Evolutionary conservation across 2,329 filamentous ascomycete species (phyloP).

Genomic region (Tricladium varicosporioides): DNA sequence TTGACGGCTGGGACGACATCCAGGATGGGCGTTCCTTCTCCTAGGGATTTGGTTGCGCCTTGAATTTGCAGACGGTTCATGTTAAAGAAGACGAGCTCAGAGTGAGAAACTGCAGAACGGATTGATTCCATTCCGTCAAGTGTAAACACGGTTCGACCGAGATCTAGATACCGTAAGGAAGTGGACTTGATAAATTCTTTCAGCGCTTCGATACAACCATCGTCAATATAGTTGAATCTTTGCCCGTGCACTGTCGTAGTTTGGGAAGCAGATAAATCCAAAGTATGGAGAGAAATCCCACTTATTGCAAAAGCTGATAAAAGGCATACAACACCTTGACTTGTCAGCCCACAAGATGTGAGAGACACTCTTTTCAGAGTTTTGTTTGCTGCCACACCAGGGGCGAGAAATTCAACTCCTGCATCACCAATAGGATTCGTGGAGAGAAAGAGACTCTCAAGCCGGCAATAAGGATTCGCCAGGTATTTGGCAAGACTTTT

Average conservation of each 20-base stretch:
- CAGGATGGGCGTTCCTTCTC: neutral
- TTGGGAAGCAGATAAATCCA: conserved; percentile 14
- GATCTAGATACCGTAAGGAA: conserved; percentile 11
- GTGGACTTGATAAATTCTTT: conserved; percentile 6
- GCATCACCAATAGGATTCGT: conserved; percentile 17
- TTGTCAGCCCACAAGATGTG: conserved; percentile 13
- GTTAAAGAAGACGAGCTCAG: conserved; percentile 11
- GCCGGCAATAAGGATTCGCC: conserved; percentile 12
- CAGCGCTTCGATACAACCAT: conserved; percentile 8
- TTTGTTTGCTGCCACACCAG: conserved; percentile 13
- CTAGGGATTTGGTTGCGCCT: neutral
- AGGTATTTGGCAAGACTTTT: conserved; percentile 16
- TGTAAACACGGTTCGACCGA: conserved; percentile 12
- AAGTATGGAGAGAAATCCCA: neutral
- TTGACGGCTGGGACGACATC: conserved; percentile 2
- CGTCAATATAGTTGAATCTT: conserved; percentile 17
- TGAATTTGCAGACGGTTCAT: conserved; percentile 4
- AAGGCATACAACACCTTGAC: conserved; percentile 12
- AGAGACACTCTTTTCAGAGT: conserved; percentile 8
- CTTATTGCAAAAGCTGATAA: conserved; percentile 4
- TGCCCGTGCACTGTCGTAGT: conserved; percentile 13
- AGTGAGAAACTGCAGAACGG: conserved; percentile 4
- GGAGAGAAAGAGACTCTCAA: conserved; percentile 19
- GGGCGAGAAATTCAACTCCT: conserved; percentile 11
- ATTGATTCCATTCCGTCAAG: conserved; percentile 6